Percentiles rank a stretch among this genome's conserved stretches.
phyloP scores from a whole-genome alignment of 208 protist genomes.

The Strigomonas galati region DNA sequence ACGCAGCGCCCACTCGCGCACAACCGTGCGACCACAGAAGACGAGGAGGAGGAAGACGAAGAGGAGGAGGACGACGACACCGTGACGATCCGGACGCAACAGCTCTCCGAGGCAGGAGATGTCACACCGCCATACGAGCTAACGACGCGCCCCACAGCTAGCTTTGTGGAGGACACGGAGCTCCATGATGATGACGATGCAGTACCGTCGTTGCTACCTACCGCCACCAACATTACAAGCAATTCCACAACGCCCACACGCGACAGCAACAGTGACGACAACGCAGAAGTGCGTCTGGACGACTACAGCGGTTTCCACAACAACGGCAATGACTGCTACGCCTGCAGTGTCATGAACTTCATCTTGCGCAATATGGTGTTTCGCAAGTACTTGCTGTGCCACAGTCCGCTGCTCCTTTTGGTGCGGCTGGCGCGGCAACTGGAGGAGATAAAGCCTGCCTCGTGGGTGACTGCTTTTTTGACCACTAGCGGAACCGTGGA shows the following conservation, averaged over 20 bases:
- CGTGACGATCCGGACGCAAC: not conserved
- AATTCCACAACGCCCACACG: too few relatives aligned
- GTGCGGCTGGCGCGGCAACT: not conserved
- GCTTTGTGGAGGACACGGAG: not conserved
- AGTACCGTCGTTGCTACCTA: too few relatives aligned
- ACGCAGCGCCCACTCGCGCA: too few relatives aligned
- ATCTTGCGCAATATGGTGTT: conserved; percentile 65
- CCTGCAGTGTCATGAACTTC: conserved; percentile 73
- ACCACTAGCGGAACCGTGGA: not conserved
- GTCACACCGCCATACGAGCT: not conserved
- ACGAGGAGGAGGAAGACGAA: too few relatives aligned
- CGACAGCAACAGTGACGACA: not conserved
- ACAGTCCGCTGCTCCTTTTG: conserved; percentile 15
- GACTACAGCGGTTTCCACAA: conserved; percentile 80
- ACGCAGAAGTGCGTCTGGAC: not conserved
- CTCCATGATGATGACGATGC: not conserved
- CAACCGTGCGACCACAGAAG: too few relatives aligned
- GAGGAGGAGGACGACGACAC: not conserved
- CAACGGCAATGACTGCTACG: conserved; percentile 78
- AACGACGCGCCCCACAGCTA: not conserved
- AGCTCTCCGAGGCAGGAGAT: not conserved
- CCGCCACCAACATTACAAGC: too few relatives aligned
- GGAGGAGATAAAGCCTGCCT: too few relatives aligned
- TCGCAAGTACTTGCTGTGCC: conserved; percentile 28
- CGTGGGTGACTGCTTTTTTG: not conserved